phyloP scores from a whole-genome alignment of 2,329 filamentous ascomycete species.

The Fusarium buharicum region DNA sequence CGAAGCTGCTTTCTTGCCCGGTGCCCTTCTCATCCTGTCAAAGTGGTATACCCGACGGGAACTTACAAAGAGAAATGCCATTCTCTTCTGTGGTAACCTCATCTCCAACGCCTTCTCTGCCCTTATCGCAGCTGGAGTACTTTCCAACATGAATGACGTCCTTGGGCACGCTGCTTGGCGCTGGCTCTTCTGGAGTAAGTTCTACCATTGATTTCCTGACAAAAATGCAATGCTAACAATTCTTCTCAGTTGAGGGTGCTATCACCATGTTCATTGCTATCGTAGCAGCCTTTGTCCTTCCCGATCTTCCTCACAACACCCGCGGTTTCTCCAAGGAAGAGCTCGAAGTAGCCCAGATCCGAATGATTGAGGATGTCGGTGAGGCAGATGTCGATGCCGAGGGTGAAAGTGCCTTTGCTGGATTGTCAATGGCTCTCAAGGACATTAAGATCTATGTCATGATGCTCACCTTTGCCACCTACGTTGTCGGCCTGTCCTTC shows the following conservation, averaged over 20 bases:
- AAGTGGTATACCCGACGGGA: slow-evolving; percentile 55
- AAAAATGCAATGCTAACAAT: no score
- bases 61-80: slow-evolving; percentile 48
- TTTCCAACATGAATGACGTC: slow-evolving; percentile 45
- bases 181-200: slow-evolving; percentile 42
- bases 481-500: slow-evolving; percentile 67
- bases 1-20: slow-evolving; percentile 66
- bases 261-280: slow-evolving; percentile 12
- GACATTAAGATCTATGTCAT: slow-evolving; percentile 72
- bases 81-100: slow-evolving; percentile 46
- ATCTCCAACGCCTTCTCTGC: slow-evolving; percentile 49
- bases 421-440: slow-evolving; percentile 53
- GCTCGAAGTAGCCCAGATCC: not conserved
- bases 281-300: slow-evolving; percentile 51
- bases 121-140: slow-evolving; percentile 49
- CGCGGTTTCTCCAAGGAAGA: not conserved
- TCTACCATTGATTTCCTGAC: no score
- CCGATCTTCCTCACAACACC: slow-evolving; percentile 47
- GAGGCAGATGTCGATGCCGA: not conserved
- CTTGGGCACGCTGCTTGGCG: slow-evolving; percentile 33
- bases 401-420: not conserved
- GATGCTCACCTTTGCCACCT: slow-evolving; percentile 69
- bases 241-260: slow-evolving; percentile 46
- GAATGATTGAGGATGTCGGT: not conserved
- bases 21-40: slow-evolving; percentile 53